Conservation (phyloP, 2,329 filamentous ascomycete species). For the Hymenotorrendiella dingleyae region DNA sequence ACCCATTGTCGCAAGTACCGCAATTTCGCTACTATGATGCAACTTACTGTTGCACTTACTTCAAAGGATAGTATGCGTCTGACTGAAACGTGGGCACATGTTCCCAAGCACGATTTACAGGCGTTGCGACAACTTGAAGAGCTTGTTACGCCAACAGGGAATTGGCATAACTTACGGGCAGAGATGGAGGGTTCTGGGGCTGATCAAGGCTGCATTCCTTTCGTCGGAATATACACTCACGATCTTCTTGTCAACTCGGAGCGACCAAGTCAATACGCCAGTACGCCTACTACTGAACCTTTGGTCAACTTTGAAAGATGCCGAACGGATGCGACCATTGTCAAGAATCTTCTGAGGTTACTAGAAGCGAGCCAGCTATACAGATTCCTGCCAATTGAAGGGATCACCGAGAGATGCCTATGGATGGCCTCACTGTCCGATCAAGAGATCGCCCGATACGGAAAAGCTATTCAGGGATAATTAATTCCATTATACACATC, state of each 20-base stretch:
- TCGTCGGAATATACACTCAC: constrained; percentile 78
- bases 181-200: constrained; percentile 68
- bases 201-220: constrained; percentile 73
- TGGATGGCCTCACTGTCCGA: constrained; percentile 76
- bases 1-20: constrained; percentile 67
- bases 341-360: constrained; percentile 74
- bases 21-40: constrained; percentile 80
- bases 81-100: constrained; percentile 63
- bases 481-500: not conserved
- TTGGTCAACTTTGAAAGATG: constrained; percentile 81
- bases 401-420: constrained; percentile 73
- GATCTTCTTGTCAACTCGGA: constrained; percentile 79
- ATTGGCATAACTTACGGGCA: constrained; percentile 68
- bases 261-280: constrained; percentile 67
- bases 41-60: constrained; percentile 71
- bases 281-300: constrained; percentile 58
- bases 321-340: constrained; percentile 66
- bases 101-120: constrained; percentile 58
- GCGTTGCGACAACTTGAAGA: constrained; percentile 64
- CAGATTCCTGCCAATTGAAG: constrained; percentile 66
- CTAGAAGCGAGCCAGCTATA: constrained; percentile 74
- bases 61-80: constrained; percentile 67
- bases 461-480: constrained; percentile 28
- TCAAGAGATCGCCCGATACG: constrained; percentile 58
- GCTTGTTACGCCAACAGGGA: constrained; percentile 69